Evolutionary conservation across 257 asterid species (phyloP), one percentile per base, ranked within the genome.

Genomic region (Jacaranda copaia): DNA sequence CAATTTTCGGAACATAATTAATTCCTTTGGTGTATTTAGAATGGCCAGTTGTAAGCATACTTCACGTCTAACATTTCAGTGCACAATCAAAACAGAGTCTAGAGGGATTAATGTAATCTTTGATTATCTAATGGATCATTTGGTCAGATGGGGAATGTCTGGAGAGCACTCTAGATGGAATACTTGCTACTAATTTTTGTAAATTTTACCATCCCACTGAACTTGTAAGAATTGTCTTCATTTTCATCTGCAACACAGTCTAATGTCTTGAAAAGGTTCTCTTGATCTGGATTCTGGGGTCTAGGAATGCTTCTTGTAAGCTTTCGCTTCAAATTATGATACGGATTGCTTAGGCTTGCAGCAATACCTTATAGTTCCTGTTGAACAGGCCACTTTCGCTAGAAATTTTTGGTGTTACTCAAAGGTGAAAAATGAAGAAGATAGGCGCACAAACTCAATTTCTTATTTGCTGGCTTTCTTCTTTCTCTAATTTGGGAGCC

Each of bases 1-100:
- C 19, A 5, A 10, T 62, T 57, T 40, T 14, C 57, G 39, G 42
- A 71, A 15, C 43, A n/a, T 18, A 10, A 42, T 6, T 52, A 49
- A 42, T 60, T 73, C 52, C 32, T 4, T 6, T 16, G 74, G 52
- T 39, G 20, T 20, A 20, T 7, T 35, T 58, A 46, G 52, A 14
- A 43, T 4, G 36, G 63, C 76, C 39, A 67, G 60, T 9, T 73
- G 75, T 73, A 57, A 48, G 70, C 58, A 36, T 39, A 65, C 70
- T 43, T 56, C 55, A 32, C 16, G n/a, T 48, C 13, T 53, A 53
- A 63, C 51, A 64, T 58, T 39, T 72, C 25, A 53, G 40, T 43
- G 48, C 16, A 39, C 73, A 65, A 52, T 36, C 61, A 69, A 36
- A 72, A 68, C 38, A 5, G 39, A 19, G 10, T 16, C 32, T 53